phyloP scores from a whole-genome alignment of 148 eudicot genomes.

The Polygonum aviculare region DNA sequence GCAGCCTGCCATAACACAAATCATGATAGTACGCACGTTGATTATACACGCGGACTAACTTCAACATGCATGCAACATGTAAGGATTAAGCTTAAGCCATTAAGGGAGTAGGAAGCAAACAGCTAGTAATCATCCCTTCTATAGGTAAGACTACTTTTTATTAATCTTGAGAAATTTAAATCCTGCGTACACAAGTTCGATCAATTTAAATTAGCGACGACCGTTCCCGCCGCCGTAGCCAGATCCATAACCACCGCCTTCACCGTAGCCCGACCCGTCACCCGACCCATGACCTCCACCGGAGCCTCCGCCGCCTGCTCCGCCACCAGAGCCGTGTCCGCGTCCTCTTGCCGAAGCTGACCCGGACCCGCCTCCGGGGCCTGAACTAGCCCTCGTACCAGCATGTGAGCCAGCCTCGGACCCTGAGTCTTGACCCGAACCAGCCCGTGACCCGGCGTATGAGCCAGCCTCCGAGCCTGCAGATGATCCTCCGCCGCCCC shows the following conservation, averaged over 20 bases:
- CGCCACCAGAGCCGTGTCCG: slow-evolving; percentile 17
- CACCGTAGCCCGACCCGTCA: slow-evolving; percentile 10
- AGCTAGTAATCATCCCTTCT: neutral
- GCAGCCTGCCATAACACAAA: neutral
- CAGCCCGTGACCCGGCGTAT: slow-evolving; percentile 26
- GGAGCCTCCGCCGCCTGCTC: neutral
- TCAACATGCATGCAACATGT: neutral
- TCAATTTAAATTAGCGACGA: neutral
- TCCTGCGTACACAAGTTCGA: neutral
- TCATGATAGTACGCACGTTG: neutral
- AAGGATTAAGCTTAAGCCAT: no score
- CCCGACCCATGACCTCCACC: slow-evolving; percentile 2
- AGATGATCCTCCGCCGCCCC: neutral
- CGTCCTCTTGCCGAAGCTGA: neutral
- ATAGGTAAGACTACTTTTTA: neutral
- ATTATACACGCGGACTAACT: neutral
- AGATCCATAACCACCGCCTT: slow-evolving; percentile 11
- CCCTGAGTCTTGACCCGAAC: slow-evolving; percentile 26
- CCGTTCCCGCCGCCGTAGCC: slow-evolving; percentile 10
- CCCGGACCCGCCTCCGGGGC: slow-evolving; percentile 9
- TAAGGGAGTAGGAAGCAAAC: neutral
- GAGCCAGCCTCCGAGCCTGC: slow-evolving; percentile 32
- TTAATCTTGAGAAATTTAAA: neutral
- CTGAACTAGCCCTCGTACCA: slow-evolving; percentile 38
- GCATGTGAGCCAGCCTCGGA: slow-evolving; percentile 61